phyloP scores from a whole-genome alignment of 75 land plant genomes.

The Pinus tabuliformis region DNA sequence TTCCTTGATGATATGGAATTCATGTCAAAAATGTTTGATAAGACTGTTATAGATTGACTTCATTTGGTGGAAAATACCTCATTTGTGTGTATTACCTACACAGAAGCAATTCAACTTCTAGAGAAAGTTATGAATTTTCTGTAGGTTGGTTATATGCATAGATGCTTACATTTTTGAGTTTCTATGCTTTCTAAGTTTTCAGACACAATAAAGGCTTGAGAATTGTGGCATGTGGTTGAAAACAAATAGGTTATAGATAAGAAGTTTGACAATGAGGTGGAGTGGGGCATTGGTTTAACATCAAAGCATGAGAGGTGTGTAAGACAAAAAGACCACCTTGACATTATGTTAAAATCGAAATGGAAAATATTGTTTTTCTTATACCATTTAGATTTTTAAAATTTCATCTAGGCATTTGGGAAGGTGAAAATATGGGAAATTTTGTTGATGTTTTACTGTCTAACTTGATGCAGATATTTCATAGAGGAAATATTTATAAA shows the following conservation, averaged over 20 bases:
- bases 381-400: background rate
- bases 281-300: constrained; percentile 97
- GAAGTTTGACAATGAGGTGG: constrained; percentile 89
- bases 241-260: constrained; percentile 54
- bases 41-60: constrained; percentile 68
- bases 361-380: too few species aligned
- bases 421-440: background rate
- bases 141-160: background rate
- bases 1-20: constrained; percentile 94
- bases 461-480: constrained; percentile 61
- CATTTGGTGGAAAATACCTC: constrained; percentile 65
- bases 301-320: constrained; percentile 97
- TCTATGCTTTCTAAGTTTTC: background rate
- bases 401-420: background rate
- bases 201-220: background rate
- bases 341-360: background rate
- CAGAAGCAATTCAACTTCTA: constrained; percentile 74
- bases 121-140: constrained; percentile 34
- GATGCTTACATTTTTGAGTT: background rate
- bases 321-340: background rate
- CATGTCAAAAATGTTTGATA: constrained; percentile 67
- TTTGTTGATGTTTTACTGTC: background rate
- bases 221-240: background rate
- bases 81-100: constrained; percentile 84
- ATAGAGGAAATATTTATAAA: constrained; percentile 83